Evolutionary conservation across 176 grass and related monocot genomes (phyloP), one percentile per base, ranked within the genome.

Genomic region (Elaeis guineensis): DNA sequence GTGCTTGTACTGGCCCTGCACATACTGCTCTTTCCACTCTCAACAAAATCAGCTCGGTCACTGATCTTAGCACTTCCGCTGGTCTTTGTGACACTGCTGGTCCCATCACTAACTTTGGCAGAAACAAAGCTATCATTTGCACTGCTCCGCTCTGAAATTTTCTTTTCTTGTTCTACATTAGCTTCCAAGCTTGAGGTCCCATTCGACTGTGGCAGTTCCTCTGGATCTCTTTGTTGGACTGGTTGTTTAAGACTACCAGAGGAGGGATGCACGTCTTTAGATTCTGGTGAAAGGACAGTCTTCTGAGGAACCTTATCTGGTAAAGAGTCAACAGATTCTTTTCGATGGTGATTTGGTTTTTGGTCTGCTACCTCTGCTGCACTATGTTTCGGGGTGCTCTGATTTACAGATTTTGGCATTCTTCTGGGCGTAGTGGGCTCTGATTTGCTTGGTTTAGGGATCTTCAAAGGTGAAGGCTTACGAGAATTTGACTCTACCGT

Each of bases 91-190:
- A 86, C 56, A 78, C 85, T 95, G 72, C 67, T 82, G 44, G 84
- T 94, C 63, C 77, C 89, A 72, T 85, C 89, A 67, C 85, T 95
- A 61, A 95, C 84, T 84, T 95, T 89, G 44, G 89, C 89, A 62
- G 85, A 89, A 44, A 74, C 64, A 30, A 89, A 95, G 69, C 85
- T 87, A 21, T 89, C 85, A 63, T 78, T 95, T 6, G 71, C 80
- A 54, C 85, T 95, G 22, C 84, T 89, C 81, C 84, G 81, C 25
- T 95, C 72, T 0, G 81, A 85, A 0, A 55, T 67, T 70, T 95
- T 95, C 64, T 89, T 95, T 69, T 95, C 85, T 25, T 85, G 72
- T 56, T 76, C 83, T 60, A 71, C 81, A 50, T 69, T 84, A 62
- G 29, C 61, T 49, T 82, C 81, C 21, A 70, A 44, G 70, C 69